Evolutionary conservation across 2,329 filamentous ascomycete species (phyloP).

Genomic region (Fusarium papillatum): DNA sequence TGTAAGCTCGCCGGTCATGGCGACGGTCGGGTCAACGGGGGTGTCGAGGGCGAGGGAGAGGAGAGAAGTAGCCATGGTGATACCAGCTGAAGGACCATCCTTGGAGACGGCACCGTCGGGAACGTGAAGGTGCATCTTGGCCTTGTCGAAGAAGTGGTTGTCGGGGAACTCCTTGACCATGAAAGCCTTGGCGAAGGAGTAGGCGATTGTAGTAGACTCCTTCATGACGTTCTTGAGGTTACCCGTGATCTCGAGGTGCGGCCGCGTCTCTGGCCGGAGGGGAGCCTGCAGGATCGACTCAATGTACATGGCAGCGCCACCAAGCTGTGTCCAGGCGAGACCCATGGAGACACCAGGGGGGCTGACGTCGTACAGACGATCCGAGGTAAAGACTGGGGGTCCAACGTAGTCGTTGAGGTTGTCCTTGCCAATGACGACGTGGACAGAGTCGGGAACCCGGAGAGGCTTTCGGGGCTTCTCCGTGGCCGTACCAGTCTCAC

Average conservation of each 20-base stretch:
- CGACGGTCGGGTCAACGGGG: conserved; percentile 85
- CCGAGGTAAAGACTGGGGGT: conserved; percentile 94
- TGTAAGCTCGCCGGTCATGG: conserved; percentile 98
- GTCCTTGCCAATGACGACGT: conserved; percentile 88
- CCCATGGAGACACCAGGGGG: conserved; percentile 98
- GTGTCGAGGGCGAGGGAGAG: conserved; percentile 87
- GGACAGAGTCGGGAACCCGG: conserved; percentile 87
- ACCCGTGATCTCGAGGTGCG: conserved; percentile 90
- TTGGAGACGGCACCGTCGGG: conserved; percentile 97
- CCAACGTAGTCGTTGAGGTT: conserved; percentile 98
- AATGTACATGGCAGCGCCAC: conserved; percentile 95
- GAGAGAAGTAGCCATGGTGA: conserved; percentile 97
- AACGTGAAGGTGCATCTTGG: conserved; percentile 94
- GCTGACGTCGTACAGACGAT: conserved; percentile 93
- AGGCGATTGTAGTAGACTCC: conserved; percentile 94
- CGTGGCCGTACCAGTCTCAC: conserved; percentile 58
- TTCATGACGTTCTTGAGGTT: conserved; percentile 99
- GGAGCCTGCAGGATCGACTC: conserved; percentile 94
- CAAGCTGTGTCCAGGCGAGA: conserved; percentile 97
- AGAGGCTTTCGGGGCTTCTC: conserved; percentile 82
- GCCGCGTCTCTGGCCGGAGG: conserved; percentile 79
- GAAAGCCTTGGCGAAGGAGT: conserved; percentile 93
- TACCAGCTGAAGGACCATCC: conserved; percentile 92
- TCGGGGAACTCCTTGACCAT: conserved; percentile 88
- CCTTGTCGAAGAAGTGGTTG: conserved; percentile 97